A percentile compares a stretch with the other conserved stretches of the same genome.
phyloP scores from a whole-genome alignment of 1,284 basidiomycete species.

The Ganoderma boninense region DNA sequence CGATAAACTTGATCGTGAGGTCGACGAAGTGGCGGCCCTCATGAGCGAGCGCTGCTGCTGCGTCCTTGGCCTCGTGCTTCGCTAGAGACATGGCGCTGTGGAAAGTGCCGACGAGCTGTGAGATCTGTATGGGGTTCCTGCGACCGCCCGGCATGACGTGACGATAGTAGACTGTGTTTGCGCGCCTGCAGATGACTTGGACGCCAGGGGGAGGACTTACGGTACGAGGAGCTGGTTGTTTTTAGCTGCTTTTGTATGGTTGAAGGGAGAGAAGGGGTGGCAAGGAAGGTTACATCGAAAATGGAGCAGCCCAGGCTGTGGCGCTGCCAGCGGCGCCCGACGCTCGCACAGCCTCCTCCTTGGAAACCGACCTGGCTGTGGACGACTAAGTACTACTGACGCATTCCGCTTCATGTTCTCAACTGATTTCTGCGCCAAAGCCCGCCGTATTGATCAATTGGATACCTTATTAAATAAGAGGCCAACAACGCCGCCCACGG shows the following conservation, averaged over 20 bases:
- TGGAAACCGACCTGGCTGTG: conserved; percentile 9
- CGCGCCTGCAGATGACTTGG: conserved; percentile 1
- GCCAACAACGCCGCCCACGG: neutral
- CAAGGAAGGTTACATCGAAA: neutral
- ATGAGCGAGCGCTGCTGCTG: conserved; percentile 22
- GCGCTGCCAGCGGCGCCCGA: neutral
- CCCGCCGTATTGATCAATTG: neutral
- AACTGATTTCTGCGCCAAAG: neutral
- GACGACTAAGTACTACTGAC: neutral
- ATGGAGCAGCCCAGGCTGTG: neutral
- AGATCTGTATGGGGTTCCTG: conserved; percentile 32
- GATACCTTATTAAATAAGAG: too few species aligned
- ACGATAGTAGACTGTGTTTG: neutral
- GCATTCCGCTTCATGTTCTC: neutral
- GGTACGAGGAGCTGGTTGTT: too few species aligned
- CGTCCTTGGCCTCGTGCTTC: conserved; percentile 27
- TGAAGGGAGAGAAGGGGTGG: neutral
- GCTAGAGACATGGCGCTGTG: conserved; percentile 30
- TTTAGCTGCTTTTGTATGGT: neutral
- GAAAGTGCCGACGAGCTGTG: conserved; percentile 32
- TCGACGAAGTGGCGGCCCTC: conserved; percentile 50
- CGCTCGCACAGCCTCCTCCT: conserved; percentile 29
- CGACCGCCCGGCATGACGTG: conserved; percentile 29
- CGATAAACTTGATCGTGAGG: conserved; percentile 71
- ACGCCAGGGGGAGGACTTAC: conserved; percentile 11